Conservation (phyloP, 305 asterid genomes). For the Fraxinus xanthoxyloides region DNA sequence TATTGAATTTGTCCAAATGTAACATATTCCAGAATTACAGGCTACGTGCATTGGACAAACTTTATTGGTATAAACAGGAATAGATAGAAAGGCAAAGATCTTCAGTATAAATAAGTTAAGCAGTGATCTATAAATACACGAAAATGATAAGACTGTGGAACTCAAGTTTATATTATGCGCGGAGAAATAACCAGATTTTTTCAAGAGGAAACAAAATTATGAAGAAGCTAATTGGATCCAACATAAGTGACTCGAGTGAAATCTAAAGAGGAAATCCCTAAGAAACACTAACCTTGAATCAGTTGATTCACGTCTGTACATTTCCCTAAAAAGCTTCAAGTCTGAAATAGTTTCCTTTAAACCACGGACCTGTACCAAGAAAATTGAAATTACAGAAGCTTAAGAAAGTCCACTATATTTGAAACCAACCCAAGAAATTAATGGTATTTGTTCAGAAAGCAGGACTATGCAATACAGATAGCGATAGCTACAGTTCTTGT, state of each 20-base stretch:
- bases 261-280: neutral
- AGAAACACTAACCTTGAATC: conserved; percentile 62
- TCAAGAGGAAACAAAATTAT: neutral
- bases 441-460: neutral
- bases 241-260: conserved; percentile 6
- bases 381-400: conserved; percentile 22
- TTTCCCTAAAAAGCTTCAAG: conserved; percentile 68
- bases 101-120: neutral
- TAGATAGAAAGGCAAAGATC: neutral
- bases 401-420: neutral
- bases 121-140: neutral
- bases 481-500: neutral
- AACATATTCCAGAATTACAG: neutral
- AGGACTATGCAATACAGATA: neutral
- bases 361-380: conserved; percentile 61
- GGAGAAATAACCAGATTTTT: neutral
- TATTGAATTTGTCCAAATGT: neutral
- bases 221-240: neutral
- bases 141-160: neutral
- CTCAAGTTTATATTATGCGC: neutral
- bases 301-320: conserved; percentile 62
- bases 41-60: neutral
- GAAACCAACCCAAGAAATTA: neutral
- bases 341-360: conserved; percentile 59
- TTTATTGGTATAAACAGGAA: neutral